These are phyloP conservation scores for Erysimum pusillum DNA, from an alignment of 441 rosid genomes.

Conservation along the genomic window DNA sequence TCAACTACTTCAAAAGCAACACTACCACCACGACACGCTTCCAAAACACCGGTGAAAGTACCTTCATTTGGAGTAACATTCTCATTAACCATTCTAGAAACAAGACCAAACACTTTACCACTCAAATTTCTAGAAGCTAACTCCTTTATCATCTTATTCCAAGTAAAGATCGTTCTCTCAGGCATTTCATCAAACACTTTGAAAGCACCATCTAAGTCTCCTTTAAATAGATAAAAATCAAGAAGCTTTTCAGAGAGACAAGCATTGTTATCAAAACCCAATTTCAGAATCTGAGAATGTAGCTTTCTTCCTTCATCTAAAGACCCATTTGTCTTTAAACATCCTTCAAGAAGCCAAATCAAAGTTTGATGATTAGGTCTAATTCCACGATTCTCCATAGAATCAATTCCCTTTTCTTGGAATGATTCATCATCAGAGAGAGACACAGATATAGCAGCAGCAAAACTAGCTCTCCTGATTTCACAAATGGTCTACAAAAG, in stretches of 20 bases:
- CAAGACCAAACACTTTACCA: conserved; percentile 47
- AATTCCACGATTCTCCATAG: conserved; percentile 58
- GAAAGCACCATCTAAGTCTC: conserved; percentile 57
- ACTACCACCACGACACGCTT: conserved; percentile 56
- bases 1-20: conserved; percentile 52
- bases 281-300: conserved; percentile 66
- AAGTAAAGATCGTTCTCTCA: conserved; percentile 54
- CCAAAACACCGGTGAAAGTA: conserved; percentile 58
- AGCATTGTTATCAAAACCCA: conserved; percentile 59
- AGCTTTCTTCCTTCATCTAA: conserved; percentile 60
- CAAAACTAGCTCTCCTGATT: conserved; percentile 44
- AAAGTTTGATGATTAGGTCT: conserved; percentile 61
- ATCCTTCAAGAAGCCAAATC: conserved; percentile 66
- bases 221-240: conserved; percentile 53
- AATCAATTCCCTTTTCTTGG: conserved; percentile 46
- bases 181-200: conserved; percentile 82
- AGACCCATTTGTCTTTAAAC: conserved; percentile 59
- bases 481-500: conserved; percentile 50
- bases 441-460: conserved; percentile 43
- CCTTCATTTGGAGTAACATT: conserved; percentile 55
- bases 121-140: conserved; percentile 54
- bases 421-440: conserved; percentile 50
- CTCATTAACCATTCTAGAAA: conserved; percentile 59
- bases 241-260: conserved; percentile 58
- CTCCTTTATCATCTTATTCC: conserved; percentile 67